Percentiles rank a stretch among this genome's conserved stretches.
Evolutionary conservation across 202 grass and related monocot species (phyloP).

Genomic region (Elaeis oleifera): DNA sequence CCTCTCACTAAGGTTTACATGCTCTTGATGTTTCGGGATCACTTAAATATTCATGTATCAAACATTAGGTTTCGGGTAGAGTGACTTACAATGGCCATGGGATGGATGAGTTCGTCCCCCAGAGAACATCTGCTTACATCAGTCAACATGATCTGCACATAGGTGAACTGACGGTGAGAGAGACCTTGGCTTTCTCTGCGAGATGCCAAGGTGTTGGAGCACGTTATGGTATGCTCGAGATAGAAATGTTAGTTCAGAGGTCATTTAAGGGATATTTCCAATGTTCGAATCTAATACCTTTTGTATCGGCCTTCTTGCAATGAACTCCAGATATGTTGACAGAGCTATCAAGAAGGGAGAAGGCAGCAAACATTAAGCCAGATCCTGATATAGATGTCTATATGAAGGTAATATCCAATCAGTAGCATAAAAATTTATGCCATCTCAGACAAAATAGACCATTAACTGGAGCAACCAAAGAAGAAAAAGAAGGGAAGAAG

Average conservation of each 20-base stretch:
- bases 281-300: too few species aligned
- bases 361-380: conserved; percentile 57
- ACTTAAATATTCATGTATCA: background rate
- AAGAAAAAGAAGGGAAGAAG: too few species aligned
- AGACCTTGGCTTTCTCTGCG: conserved; percentile 62
- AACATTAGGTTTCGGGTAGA: conserved; percentile 36
- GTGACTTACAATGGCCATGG: conserved; percentile 60
- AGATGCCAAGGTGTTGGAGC: conserved; percentile 62
- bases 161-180: conserved; percentile 60
- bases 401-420: conserved; percentile 44
- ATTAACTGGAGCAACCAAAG: too few species aligned
- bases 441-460: background rate
- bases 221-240: conserved; percentile 36
- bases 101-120: conserved; percentile 56
- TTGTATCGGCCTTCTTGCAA: too few species aligned
- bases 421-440: background rate
- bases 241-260: conserved; percentile 4
- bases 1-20: background rate
- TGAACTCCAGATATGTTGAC: conserved; percentile 44
- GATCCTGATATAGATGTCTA: conserved; percentile 65
- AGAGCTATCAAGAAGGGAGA: conserved; percentile 66
- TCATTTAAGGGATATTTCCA: too few species aligned
- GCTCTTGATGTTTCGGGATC: background rate
- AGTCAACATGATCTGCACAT: conserved; percentile 66
- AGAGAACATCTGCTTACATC: conserved; percentile 60